phyloP scores from a whole-genome alignment of 306 rosid genomes.

The Argentina anserina region DNA sequence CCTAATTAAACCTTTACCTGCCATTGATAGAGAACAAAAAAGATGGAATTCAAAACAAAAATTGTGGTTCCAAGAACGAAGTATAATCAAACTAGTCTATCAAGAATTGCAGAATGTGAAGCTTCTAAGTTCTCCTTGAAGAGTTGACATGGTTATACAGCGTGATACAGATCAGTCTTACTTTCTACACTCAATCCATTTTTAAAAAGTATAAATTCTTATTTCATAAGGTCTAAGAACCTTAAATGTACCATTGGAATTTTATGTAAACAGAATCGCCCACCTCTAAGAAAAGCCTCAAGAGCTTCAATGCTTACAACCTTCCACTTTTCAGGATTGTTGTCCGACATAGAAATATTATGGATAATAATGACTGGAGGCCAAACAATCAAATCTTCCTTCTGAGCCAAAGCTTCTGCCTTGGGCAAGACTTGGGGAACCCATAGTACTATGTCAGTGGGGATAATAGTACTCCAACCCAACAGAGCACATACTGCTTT shows the following conservation, averaged over 20 bases:
- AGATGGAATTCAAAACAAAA: neutral
- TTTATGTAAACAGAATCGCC: slow-evolving; percentile 13
- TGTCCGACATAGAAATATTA: slow-evolving; percentile 66
- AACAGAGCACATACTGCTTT: slow-evolving; percentile 83
- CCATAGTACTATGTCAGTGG: slow-evolving; percentile 77
- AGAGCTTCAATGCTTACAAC: slow-evolving; percentile 68
- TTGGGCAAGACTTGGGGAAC: slow-evolving; percentile 67
- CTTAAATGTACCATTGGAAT: neutral
- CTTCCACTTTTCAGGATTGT: slow-evolving; percentile 73
- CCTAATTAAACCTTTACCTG: slow-evolving; percentile 79
- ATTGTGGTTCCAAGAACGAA: neutral
- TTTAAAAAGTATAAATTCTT: too few species aligned
- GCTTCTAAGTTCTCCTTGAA: too few species aligned
- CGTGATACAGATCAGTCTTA: neutral
- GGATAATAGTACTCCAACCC: slow-evolving; percentile 83
- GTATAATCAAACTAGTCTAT: neutral
- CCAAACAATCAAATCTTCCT: slow-evolving; percentile 95
- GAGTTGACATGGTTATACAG: neutral
- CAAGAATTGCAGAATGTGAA: neutral
- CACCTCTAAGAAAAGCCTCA: slow-evolving; percentile 88
- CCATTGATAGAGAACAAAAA: slow-evolving; percentile 20
- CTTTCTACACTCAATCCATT: too few species aligned
- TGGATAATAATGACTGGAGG: slow-evolving; percentile 76
- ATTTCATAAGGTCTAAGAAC: too few species aligned
- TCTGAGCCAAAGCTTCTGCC: slow-evolving; percentile 69